Evolutionary conservation across 805 yeast genomes (phyloP).

Genomic region (Candida sithepensis): DNA sequence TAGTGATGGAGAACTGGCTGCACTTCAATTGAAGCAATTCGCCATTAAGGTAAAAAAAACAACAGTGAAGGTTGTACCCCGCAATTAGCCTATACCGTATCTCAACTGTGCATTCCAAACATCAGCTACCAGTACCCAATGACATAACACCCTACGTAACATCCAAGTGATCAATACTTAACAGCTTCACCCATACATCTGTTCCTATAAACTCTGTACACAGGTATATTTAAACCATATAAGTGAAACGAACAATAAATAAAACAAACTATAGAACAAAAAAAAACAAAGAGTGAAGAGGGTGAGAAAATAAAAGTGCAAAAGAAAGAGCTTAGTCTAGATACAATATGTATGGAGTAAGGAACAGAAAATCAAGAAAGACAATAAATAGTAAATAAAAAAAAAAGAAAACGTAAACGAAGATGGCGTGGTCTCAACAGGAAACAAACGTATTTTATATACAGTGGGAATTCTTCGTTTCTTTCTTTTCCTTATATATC

Average conservation of each 20-base stretch:
- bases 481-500: too few species aligned
- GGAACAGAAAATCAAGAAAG: not conserved
- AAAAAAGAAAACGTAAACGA: not conserved
- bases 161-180: not conserved
- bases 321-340: not conserved
- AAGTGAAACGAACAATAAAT: conserved; percentile 1
- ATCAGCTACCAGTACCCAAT: too few species aligned
- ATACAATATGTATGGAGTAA: not conserved
- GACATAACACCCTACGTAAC: too few species aligned
- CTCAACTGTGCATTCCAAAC: too few species aligned
- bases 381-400: not conserved
- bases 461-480: not conserved
- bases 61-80: too few species aligned
- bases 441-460: not conserved
- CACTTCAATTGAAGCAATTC: too few species aligned
- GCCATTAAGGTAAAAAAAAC: too few species aligned
- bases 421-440: not conserved
- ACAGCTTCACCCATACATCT: not conserved
- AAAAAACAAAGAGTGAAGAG: not conserved
- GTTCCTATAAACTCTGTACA: not conserved
- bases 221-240: not conserved
- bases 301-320: not conserved
- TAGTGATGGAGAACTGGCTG: too few species aligned
- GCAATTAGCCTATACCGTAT: too few species aligned
- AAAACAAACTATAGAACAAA: not conserved